Evolutionary conservation across 306 rosid species (phyloP), one percentile per base, ranked within the genome.

Genomic region (Castanea mollissima): DNA sequence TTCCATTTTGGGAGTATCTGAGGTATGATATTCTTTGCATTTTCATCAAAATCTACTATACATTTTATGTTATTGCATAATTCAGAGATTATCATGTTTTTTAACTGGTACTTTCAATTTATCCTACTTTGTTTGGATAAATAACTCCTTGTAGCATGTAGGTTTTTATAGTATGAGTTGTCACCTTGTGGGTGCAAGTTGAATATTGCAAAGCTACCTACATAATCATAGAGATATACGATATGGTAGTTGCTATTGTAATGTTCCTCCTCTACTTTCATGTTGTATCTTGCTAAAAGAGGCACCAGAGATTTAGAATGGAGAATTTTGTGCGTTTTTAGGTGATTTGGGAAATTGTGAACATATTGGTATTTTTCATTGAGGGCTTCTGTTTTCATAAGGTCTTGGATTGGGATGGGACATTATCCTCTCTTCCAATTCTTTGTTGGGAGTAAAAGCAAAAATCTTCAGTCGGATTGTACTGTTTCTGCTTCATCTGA

Each of bases 1-100:
- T 76, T 82, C 86, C 34, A 94, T 94, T 69, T 88, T 94, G 35
- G 97, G 92, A 82, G 97, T 92, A 79, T 94, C 97, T n/a, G 98
- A 94, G 98, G 98, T 92, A 82, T 58, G 83, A 64, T 44, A 7
- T 23, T 54, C 80, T 23, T 41, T 7, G 5, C 41, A 18, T 38
- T 70, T 70, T 73, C 44, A 49, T 34, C 55, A 57, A 54, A 65
- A 58, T 31, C 3, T 67, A 2, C 19, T 12, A 35, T 72, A 73
- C 54, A 78, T 85, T 18, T 62, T 56, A 29, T 58, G 21, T 25
- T 29, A 13, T 76, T 25, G 35, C 58, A 32, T 55, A 75, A 63
- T 73, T 74, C 74, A 52, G 49, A 58, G 46, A 54, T 51, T 67
- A 11, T 8, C 55, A n/a, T 74, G 35, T 44, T 46, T 78, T 73